Conservation (phyloP, 495 filamentous ascomycete species). For the Podospora pseudocomata region DNA sequence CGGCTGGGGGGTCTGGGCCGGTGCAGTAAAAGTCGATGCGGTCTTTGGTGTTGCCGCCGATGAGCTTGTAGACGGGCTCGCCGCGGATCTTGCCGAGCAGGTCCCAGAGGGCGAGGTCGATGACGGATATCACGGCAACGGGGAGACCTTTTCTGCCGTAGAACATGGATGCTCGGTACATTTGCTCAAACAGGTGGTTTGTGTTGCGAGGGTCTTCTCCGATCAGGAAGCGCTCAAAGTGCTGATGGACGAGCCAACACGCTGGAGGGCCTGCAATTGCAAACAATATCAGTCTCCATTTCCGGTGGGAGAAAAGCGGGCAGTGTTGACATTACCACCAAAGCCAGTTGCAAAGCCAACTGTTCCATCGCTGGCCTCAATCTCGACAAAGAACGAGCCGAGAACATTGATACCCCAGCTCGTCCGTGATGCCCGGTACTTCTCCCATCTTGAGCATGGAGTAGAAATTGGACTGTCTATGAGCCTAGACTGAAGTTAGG, state of each 20-base stretch:
- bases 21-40: conserved; percentile 91
- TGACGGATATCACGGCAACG: conserved; percentile 86
- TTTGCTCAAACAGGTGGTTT: conserved; percentile 86
- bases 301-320: neutral
- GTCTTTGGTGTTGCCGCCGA: conserved; percentile 78
- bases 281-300: conserved; percentile 4
- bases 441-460: conserved; percentile 81
- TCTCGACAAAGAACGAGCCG: conserved; percentile 89
- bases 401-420: conserved; percentile 96
- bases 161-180: conserved; percentile 94
- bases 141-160: conserved; percentile 90
- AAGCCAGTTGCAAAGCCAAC: conserved; percentile 92
- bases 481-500: conserved; percentile 48
- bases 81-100: conserved; percentile 81
- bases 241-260: conserved; percentile 87
- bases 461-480: conserved; percentile 88
- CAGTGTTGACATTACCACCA: conserved; percentile 56
- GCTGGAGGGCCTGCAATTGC: conserved; percentile 65
- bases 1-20: conserved; percentile 72
- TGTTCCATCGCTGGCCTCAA: conserved; percentile 82
- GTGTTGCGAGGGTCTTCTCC: conserved; percentile 85
- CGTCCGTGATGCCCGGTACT: conserved; percentile 81
- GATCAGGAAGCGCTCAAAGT: conserved; percentile 86
- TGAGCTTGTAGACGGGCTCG: conserved; percentile 92
- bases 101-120: conserved; percentile 91